Base-by-base conservation (phyloP, 2,329 filamentous ascomycete species). In the Emmonsiellopsis sp. region DNA sequence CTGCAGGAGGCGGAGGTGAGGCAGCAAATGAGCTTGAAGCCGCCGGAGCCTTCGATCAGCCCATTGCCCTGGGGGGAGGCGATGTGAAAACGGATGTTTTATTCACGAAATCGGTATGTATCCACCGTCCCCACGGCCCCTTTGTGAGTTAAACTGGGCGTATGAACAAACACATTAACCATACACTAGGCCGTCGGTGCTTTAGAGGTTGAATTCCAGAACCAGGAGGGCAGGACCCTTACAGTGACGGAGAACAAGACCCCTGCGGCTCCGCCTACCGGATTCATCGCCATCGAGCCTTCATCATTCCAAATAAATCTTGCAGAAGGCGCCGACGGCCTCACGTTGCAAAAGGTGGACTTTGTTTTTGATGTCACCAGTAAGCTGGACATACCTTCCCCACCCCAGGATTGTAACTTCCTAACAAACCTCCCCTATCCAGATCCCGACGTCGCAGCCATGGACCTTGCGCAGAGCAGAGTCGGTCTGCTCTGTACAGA, bases 201-300 rank as follows among this genome's bases (percentile, higher is more conserved):
- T 13, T 63, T 74, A 50, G 72, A 74, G 52, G 61, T 72, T 54
- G 71, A 74, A 58, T 70, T 73, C 59, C 63, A 70, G 53, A 70
- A 70, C 54, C 44, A 62, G 1, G 58, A 61, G 6, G 67, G 59
- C 40, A 63, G 65, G n/a, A 63, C 58, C n/a, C 60, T 73, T 7
- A 65, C 62, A 40, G 71, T 73, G 50, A 67, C 64, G 31, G 68
- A 72, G 57, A 73, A 73, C 62, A 58, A 57, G 15, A 63, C 58
- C 6, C 70, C 70, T 0, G 66, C 65, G 2, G 54, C 65, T 2
- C 52, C 70, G 1, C 72, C 71, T 0, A 51, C 62, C 2, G 71
- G 71, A 11, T 74, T 73, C 59, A 57, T 61, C 9, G 63, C 65
- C 5, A 58, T 72, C n/a, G 71, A 74, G 55, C 62, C 68, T 4